Evolutionary conservation across 495 filamentous ascomycete genomes (phyloP).

Genomic region (Hypoxylon cercidicola): DNA sequence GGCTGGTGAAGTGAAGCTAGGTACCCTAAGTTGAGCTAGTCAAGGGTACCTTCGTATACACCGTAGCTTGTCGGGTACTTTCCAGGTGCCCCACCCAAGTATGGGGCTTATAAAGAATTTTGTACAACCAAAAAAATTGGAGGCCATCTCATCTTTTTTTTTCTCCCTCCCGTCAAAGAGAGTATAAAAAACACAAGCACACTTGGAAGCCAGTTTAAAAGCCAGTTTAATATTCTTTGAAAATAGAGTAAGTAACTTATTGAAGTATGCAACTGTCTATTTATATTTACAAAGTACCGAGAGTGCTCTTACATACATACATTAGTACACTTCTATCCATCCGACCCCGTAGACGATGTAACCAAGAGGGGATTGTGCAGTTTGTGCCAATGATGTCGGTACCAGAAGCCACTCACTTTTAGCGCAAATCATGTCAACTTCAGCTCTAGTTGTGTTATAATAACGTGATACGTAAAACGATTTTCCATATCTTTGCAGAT

Average conservation of each 20-base stretch:
- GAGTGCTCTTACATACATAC: conserved; percentile 2
- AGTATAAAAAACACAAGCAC: too few relatives aligned
- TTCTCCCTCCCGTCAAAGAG: too few relatives aligned
- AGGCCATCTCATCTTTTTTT: too few relatives aligned
- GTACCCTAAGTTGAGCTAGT: not conserved
- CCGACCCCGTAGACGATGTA: conserved; percentile 26
- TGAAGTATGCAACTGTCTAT: conserved; percentile 19
- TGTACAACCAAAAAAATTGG: too few relatives aligned
- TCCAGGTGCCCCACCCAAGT: not conserved
- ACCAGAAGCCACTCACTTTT: conserved; percentile 25
- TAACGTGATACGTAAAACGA: not conserved
- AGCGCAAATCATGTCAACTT: not conserved
- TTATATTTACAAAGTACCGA: conserved; percentile 34
- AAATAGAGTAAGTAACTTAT: not conserved
- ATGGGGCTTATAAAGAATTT: too few relatives aligned
- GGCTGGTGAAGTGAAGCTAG: conserved; percentile 7
- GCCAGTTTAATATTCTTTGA: not conserved
- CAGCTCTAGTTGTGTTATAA: not conserved
- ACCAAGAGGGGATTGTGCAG: conserved; percentile 4
- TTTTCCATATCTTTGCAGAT: not conserved
- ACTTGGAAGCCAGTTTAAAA: too few relatives aligned
- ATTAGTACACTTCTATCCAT: not conserved
- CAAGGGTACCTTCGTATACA: conserved; percentile 3
- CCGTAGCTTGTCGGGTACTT: not conserved
- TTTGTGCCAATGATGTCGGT: conserved; percentile 33